phyloP scores from a whole-genome alignment of 352 stramenopile species.

The Globisporangium splendens region DNA sequence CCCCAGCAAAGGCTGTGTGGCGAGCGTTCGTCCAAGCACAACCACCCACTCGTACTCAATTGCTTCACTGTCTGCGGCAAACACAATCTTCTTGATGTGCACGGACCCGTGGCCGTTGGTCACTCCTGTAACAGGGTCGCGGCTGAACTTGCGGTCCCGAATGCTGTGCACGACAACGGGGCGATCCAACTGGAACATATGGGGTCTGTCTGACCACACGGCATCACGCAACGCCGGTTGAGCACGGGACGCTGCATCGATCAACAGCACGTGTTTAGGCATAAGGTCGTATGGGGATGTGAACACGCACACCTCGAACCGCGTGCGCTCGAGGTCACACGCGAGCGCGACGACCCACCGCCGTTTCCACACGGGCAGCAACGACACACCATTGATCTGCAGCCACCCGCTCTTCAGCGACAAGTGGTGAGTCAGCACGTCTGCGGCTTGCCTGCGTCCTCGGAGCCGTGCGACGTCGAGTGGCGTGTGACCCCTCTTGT shows the following conservation, averaged over 20 bases:
- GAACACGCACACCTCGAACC: conserved; percentile 58
- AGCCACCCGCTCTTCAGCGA: conserved; percentile 59
- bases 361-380: conserved; percentile 54
- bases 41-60: conserved; percentile 28
- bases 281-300: conserved; percentile 26
- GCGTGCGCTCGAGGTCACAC: conserved; percentile 37
- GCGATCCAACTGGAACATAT: conserved; percentile 35
- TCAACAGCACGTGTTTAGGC: conserved; percentile 44
- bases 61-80: conserved; percentile 33
- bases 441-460: conserved; percentile 32
- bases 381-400: conserved; percentile 29
- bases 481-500: conserved; percentile 48
- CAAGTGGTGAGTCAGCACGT: conserved; percentile 44
- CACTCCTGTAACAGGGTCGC: conserved; percentile 20
- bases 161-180: conserved; percentile 33
- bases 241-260: conserved; percentile 27
- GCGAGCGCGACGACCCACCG: conserved; percentile 58
- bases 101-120: conserved; percentile 35
- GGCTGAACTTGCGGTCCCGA: conserved; percentile 33
- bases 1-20: neutral
- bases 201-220: conserved; percentile 26
- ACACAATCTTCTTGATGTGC: conserved; percentile 30
- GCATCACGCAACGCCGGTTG: conserved; percentile 15
- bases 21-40: conserved; percentile 18
- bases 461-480: conserved; percentile 58